Conservation (phyloP, 129 eudicot species). For the Daucus carota region DNA sequence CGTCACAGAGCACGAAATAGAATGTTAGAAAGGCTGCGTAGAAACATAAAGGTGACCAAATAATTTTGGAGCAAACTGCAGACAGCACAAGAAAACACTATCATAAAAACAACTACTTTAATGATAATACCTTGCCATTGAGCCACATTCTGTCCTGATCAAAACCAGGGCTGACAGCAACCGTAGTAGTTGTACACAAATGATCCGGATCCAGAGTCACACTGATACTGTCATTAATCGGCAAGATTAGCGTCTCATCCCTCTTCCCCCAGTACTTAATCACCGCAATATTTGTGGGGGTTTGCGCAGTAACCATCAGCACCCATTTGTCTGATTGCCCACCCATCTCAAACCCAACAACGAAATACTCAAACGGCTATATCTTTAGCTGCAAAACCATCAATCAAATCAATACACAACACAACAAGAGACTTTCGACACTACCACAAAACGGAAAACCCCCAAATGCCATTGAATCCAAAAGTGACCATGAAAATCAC, state of each 20-base stretch:
- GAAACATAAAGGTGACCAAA: neutral
- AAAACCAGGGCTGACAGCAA: conserved; percentile 77
- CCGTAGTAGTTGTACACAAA: conserved; percentile 93
- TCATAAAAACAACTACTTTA: neutral
- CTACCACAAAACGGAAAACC: neutral
- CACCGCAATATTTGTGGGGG: conserved; percentile 98
- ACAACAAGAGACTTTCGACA: neutral
- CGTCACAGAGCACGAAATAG: neutral
- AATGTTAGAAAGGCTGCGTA: neutral
- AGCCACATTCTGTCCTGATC: conserved; percentile 95
- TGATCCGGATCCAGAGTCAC: conserved; percentile 93
- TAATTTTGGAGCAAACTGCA: neutral
- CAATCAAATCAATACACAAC: neutral
- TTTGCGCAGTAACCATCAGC: conserved; percentile 79
- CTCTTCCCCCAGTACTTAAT: conserved; percentile 98
- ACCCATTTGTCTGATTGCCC: conserved; percentile 56
- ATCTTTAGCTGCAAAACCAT: conserved; percentile 6
- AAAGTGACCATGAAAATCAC: neutral
- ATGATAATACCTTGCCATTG: conserved; percentile 66
- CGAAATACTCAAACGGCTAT: neutral
- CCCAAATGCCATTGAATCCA: neutral
- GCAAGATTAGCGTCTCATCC: conserved; percentile 81
- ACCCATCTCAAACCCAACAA: conserved; percentile 21
- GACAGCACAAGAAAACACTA: neutral
- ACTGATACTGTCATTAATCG: conserved; percentile 90